Conservation (phyloP, 768 basidiomycete genomes). For the Mrakia blollopis region DNA sequence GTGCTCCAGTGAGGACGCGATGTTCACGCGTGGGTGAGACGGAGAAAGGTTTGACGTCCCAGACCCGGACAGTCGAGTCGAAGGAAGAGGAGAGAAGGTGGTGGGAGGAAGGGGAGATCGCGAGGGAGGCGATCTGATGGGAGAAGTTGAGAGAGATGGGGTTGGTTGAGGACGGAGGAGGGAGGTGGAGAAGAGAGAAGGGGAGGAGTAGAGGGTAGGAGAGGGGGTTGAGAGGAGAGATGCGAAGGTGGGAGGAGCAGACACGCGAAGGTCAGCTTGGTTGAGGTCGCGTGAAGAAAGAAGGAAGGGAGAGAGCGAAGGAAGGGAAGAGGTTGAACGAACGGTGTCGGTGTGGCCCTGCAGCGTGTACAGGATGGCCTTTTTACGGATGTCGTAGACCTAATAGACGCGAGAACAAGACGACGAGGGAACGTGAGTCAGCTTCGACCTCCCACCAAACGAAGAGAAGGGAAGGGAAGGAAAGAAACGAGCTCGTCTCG, state of each 20-base stretch:
- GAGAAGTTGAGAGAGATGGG: not conserved
- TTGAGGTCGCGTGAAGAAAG: not conserved
- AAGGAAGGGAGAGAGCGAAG: not conserved
- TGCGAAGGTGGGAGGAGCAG: not conserved
- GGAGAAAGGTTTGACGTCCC: slow-evolving; percentile 91
- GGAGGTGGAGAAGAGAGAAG: not conserved
- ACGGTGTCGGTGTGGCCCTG: slow-evolving; percentile 79
- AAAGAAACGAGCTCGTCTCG: not conserved
- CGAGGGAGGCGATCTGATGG: slow-evolving; percentile 68
- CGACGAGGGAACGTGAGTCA: not conserved
- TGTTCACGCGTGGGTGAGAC: slow-evolving; percentile 75
- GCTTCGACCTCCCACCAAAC: not conserved
- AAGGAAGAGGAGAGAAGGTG: slow-evolving; percentile 86
- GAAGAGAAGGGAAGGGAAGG: not conserved
- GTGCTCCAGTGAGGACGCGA: slow-evolving; percentile 63
- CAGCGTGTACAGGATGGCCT: slow-evolving; percentile 71
- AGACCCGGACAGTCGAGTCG: slow-evolving; percentile 80
- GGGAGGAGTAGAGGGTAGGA: not conserved
- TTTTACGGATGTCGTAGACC: slow-evolving; percentile 87
- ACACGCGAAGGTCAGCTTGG: not conserved
- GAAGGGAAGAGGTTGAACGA: slow-evolving; percentile 30
- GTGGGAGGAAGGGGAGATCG: slow-evolving; percentile 79
- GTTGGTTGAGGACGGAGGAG: not conserved
- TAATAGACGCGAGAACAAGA: slow-evolving; percentile 41
- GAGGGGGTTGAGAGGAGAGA: not conserved